Percentiles rank a stretch among this genome's conserved stretches.
phyloP scores from a whole-genome alignment of 2,329 filamentous ascomycete genomes.

The Alternaria angustiovoidea region DNA sequence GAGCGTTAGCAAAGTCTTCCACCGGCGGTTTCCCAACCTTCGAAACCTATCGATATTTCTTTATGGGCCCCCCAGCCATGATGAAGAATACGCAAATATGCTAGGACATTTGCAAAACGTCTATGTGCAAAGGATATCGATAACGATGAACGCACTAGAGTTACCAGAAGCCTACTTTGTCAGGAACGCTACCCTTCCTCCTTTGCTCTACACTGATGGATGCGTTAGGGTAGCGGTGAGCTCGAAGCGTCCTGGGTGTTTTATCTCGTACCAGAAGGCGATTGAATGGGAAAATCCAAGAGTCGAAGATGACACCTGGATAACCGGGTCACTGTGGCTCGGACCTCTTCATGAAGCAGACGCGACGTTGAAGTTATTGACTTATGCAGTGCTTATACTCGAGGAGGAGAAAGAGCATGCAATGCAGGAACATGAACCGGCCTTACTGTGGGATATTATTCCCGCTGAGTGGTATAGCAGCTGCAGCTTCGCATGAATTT shows the following conservation, averaged over 20 bases:
- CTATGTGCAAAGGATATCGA: not conserved
- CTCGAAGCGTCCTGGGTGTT: not conserved
- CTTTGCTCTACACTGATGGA: no score
- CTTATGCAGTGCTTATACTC: not conserved
- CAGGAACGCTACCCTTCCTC: not conserved
- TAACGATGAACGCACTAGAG: not conserved
- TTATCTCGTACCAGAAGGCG: no score
- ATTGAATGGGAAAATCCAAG: not conserved
- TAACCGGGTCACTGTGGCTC: not conserved
- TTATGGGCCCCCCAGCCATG: not conserved
- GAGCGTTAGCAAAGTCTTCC: not conserved
- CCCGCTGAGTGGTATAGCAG: not conserved
- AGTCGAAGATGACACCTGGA: not conserved
- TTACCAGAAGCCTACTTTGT: not conserved
- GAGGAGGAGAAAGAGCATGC: not conserved
- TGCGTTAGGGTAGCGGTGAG: not conserved
- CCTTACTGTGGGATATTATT: not conserved
- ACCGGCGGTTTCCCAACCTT: not conserved
- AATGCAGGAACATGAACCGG: not conserved
- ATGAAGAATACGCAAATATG: not conserved
- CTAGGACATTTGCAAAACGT: not conserved
- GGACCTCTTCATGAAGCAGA: not conserved
- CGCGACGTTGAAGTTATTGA: not conserved
- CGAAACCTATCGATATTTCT: not conserved
- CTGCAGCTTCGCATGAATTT: not conserved